Evolutionary conservation across 1,284 basidiomycete genomes (phyloP), one percentile per base, ranked within the genome.

Genomic region (Trichosporon inkin): DNA sequence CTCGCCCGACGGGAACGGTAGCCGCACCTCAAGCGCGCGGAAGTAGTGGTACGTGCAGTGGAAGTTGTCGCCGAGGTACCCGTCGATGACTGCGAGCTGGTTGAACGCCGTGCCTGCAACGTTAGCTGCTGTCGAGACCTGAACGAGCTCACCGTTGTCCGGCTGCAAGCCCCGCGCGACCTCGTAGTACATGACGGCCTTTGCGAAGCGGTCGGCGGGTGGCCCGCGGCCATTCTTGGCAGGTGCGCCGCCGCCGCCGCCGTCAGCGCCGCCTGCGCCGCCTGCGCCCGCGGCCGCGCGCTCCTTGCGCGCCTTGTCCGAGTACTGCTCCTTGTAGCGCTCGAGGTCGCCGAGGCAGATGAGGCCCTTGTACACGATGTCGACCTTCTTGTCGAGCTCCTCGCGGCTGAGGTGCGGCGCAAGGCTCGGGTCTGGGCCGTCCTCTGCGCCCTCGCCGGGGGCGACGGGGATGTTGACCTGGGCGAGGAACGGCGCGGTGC

Each of bases 331-430:
- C 62, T 89, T 84, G 78, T 99, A 99, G 35, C 95, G 83, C 64
- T 91, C 90, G 49, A 99, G 86, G 73, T 99, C 95, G 16, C 95
- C 95, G 19, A 96, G 84, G 75, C 88, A 97, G 32, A 97, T 88
- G 54, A 98, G 81, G 3, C 88, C 86, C 78, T 94, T 96, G 80
- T 88, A 89, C 41, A 95, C 80, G 44, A 90, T 86, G 14, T 84
- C 83, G 22, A 90, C 78, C 63, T 85, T 83, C 60, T 82, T 82
- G 59, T 84, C 83, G 54, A 82, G 83, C 71, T 88, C 84, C 20
- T 82, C 82, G 19, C 79, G 57, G 8, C 53, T 61, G 52, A 71
- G 59, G 52, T 82, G 71, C 83, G 84, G 55, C 80, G 78, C 55
- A 36, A 64, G 41, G 49, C 57, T 47, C 11, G 56, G 58, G 35